Conservation (phyloP, 2,329 filamentous ascomycete genomes). For the Pyricularia sp. region DNA sequence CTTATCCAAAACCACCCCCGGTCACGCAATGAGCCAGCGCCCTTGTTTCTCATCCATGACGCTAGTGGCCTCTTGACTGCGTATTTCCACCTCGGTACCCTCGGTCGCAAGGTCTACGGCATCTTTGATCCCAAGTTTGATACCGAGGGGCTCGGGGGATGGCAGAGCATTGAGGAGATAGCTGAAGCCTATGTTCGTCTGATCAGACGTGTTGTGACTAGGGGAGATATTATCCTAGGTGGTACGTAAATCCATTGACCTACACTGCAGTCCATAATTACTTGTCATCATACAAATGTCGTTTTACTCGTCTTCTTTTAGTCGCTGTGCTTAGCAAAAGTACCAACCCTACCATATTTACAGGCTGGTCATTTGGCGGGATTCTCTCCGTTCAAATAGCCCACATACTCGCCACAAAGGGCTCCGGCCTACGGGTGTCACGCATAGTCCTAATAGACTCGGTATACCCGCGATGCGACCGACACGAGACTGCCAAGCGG, state of each 20-base stretch:
- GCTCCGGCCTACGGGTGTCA: not conserved
- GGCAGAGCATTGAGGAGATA: not conserved
- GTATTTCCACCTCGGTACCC: not conserved
- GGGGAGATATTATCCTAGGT: not conserved
- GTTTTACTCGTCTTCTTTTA: no score
- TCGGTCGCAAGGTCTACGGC: not conserved
- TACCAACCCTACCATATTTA: not conserved
- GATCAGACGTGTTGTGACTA: not conserved
- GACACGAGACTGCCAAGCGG: not conserved
- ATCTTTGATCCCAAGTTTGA: not conserved
- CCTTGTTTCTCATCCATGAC: not conserved
- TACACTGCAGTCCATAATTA: no score
- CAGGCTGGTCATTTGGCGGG: not conserved
- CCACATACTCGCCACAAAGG: not conserved
- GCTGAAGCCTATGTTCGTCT: not conserved
- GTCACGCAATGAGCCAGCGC: not conserved
- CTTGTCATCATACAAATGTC: no score
- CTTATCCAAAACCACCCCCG: not conserved
- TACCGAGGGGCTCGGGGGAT: not conserved
- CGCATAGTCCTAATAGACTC: not conserved
- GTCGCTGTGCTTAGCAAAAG: not conserved
- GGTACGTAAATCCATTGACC: not conserved
- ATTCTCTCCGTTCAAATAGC: not conserved
- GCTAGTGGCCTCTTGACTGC: not conserved
- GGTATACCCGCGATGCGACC: not conserved